Percentiles rank a stretch among this genome's conserved stretches.
phyloP scores from a whole-genome alignment of 169 alveolate genomes.

The Cryptosporidium felis region DNA sequence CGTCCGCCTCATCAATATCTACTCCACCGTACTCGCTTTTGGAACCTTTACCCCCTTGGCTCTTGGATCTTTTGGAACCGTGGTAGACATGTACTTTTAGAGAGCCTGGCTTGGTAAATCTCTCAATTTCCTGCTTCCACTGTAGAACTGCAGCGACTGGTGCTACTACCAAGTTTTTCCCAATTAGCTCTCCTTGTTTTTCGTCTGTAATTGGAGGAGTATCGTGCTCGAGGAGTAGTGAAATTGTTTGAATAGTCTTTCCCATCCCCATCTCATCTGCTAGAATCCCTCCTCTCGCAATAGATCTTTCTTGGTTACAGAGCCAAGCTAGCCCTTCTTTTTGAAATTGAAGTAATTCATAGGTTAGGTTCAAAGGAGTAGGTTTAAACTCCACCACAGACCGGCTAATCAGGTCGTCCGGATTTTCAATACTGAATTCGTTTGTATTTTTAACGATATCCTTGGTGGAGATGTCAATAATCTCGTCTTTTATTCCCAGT shows the following conservation, averaged over 20 bases:
- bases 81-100: conserved; percentile 79
- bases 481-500: conserved; percentile 32
- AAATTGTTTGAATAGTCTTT: conserved; percentile 79
- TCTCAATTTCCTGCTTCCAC: conserved; percentile 82
- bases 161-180: conserved; percentile 79
- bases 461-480: conserved; percentile 10
- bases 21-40: conserved; percentile 74
- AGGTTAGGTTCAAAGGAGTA: conserved; percentile 72
- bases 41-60: background rate
- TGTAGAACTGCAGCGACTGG: conserved; percentile 86
- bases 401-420: conserved; percentile 23
- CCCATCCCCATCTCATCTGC: conserved; percentile 92
- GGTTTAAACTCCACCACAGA: conserved; percentile 4
- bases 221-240: conserved; percentile 76
- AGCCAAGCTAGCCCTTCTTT: conserved; percentile 84
- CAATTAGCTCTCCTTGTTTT: conserved; percentile 63
- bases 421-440: background rate
- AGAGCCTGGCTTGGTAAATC: conserved; percentile 75
- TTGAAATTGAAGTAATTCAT: conserved; percentile 69
- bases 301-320: conserved; percentile 80
- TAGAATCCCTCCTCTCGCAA: conserved; percentile 79
- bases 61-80: conserved; percentile 74
- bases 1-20: conserved; percentile 83
- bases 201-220: conserved; percentile 3
- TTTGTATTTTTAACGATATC: conserved; percentile 1